Percentiles rank a stretch among this genome's conserved stretches.
These are phyloP conservation scores for Calonectria pteridis DNA, from an alignment of 2,329 filamentous ascomycete species.

Conservation along the genomic window DNA sequence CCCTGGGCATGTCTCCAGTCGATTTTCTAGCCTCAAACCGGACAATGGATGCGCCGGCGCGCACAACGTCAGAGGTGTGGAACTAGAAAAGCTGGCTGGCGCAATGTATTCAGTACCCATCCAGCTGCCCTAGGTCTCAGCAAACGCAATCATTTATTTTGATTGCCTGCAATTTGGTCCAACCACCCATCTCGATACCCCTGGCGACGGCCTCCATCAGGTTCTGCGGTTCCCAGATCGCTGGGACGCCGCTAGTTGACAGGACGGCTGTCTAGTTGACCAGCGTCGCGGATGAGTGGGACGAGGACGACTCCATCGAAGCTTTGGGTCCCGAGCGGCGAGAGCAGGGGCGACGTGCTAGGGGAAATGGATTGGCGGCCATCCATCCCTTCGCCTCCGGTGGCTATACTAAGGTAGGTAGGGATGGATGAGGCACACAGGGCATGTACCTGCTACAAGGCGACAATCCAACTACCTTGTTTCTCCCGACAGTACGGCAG, in stretches of 20 bases:
- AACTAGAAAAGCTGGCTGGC: conserved; percentile 8
- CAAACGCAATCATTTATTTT: conserved; percentile 34
- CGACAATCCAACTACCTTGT: neutral
- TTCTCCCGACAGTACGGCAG: neutral
- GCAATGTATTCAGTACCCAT: conserved; percentile 2
- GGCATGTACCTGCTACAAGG: neutral
- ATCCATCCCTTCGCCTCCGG: neutral
- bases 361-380: neutral
- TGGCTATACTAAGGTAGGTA: neutral
- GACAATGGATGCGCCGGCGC: conserved; percentile 12
- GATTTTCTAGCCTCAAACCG: conserved; percentile 32
- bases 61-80: conserved; percentile 38
- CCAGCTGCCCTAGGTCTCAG: conserved; percentile 3
- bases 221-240: conserved; percentile 43
- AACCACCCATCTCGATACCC: conserved; percentile 28
- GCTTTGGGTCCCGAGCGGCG: conserved; percentile 9
- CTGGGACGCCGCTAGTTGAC: conserved; percentile 44
- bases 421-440: neutral
- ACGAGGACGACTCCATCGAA: conserved; percentile 23
- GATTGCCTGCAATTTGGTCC: conserved; percentile 32
- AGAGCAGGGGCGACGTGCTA: neutral
- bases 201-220: conserved; percentile 34
- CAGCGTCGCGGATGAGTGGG: conserved; percentile 31
- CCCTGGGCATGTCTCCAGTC: conserved; percentile 16
- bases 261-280: conserved; percentile 30